phyloP scores from a whole-genome alignment of 1,139 yeast species.

The Suhomyces choctaworum region DNA sequence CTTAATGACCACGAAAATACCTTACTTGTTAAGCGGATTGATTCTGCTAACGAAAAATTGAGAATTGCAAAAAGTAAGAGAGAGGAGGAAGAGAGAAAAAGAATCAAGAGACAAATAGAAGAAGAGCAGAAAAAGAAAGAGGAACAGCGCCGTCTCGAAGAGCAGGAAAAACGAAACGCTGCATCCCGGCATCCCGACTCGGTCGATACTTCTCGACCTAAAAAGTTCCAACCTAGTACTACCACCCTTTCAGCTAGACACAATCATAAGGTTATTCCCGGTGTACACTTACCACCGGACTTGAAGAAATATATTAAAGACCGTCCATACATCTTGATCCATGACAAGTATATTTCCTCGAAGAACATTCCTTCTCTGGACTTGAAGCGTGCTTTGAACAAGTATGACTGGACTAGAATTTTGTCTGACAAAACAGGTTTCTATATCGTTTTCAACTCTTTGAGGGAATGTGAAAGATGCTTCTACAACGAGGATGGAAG shows the following conservation, averaged over 20 bases:
- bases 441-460: constrained; percentile 65
- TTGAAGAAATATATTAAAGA: constrained; percentile 49
- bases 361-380: constrained; percentile 53
- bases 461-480: constrained; percentile 66
- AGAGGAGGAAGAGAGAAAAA: constrained; percentile 32
- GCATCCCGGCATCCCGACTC: constrained; percentile 2
- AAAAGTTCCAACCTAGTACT: constrained; percentile 29
- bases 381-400: constrained; percentile 51
- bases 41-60: constrained; percentile 34
- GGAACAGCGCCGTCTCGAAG: constrained; percentile 15
- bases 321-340: constrained; percentile 57
- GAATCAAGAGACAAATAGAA: constrained; percentile 18
- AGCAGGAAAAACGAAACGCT: constrained; percentile 9
- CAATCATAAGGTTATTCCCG: constrained; percentile 33
- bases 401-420: constrained; percentile 66
- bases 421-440: constrained; percentile 65
- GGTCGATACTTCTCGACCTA: constrained; percentile 10
- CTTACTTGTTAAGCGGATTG: constrained; percentile 33
- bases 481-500: constrained; percentile 67
- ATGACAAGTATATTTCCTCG: constrained; percentile 55
- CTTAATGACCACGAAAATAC: constrained; percentile 39
- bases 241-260: constrained; percentile 38
- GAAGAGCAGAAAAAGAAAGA: constrained; percentile 27
- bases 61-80: constrained; percentile 14
- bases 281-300: constrained; percentile 46